phyloP scores from a whole-genome alignment of 495 filamentous ascomycete genomes.

The Aspergillus sparsus region DNA sequence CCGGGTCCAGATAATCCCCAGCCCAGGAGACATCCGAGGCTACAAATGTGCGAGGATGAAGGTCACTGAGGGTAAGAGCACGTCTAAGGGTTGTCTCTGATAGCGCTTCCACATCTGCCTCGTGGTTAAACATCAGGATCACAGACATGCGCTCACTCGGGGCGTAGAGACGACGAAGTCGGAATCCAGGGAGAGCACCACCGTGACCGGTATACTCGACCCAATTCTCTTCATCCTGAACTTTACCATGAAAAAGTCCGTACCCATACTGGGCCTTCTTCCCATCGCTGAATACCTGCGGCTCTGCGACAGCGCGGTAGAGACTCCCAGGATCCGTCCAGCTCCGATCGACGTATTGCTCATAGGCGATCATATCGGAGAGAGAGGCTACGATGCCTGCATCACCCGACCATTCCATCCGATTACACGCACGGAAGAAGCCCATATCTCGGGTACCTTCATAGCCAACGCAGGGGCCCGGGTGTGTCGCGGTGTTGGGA shows the following conservation, averaged over 20 bases:
- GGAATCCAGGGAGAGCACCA: constrained; percentile 38
- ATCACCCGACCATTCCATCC: constrained; percentile 41
- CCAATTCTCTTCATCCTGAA: constrained; percentile 11
- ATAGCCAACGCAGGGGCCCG: constrained; percentile 36
- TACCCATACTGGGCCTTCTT: constrained; percentile 28
- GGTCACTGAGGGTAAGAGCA: constrained; percentile 21
- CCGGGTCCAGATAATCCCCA: constrained; percentile 34
- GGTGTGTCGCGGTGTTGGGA: constrained; percentile 30
- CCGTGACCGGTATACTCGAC: constrained; percentile 27
- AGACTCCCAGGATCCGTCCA: constrained; percentile 28
- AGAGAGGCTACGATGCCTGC: constrained; percentile 38
- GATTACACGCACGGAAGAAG: constrained; percentile 27
- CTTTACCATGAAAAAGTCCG: constrained; percentile 24
- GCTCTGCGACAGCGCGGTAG: constrained; percentile 26
- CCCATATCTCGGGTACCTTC: constrained; percentile 32
- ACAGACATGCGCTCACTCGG: constrained; percentile 31
- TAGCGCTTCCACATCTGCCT: constrained; percentile 22
- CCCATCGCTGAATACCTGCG: constrained; percentile 28
- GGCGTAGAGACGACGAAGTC: constrained; percentile 32
- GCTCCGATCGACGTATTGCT: constrained; percentile 30
- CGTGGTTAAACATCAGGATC: constrained; percentile 34
- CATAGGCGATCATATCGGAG: constrained; percentile 39
- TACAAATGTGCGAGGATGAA: background rate
- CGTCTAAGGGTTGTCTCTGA: constrained; percentile 24
- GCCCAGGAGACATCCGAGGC: constrained; percentile 20